Percentiles rank a stretch among this genome's conserved stretches.
Evolutionary conservation across 176 grass and related monocot genomes (phyloP).

Genomic region (Cenchrus americanus): DNA sequence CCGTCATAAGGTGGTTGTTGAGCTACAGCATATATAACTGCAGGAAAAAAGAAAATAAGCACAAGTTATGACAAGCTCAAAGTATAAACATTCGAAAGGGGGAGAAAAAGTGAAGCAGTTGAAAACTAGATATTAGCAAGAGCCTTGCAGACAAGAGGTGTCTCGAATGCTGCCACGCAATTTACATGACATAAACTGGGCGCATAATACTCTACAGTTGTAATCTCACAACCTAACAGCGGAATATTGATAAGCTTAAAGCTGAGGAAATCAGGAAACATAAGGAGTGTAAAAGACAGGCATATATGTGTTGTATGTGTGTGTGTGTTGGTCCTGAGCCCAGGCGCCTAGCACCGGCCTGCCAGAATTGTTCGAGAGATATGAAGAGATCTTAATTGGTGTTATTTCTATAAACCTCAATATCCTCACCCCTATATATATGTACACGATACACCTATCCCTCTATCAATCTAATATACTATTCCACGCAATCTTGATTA

Average conservation of each 20-base stretch:
- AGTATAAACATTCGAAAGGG: slow-evolving; percentile 18
- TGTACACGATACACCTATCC: no score
- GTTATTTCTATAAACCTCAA: no score
- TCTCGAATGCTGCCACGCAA: slow-evolving; percentile 6
- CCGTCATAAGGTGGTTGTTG: slow-evolving; percentile 83
- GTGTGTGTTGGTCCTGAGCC: no score
- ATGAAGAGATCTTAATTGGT: no score
- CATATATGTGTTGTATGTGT: no score
- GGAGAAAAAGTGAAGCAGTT: slow-evolving; percentile 30
- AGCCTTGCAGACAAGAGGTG: slow-evolving; percentile 7
- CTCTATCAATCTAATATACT: no score
- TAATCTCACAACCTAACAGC: background rate
- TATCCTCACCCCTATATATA: no score
- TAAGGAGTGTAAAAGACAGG: background rate
- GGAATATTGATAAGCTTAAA: background rate
- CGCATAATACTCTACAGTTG: background rate
- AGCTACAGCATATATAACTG: slow-evolving; percentile 88
- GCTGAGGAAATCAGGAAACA: background rate
- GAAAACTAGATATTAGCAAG: slow-evolving; percentile 18
- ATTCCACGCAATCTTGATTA: no score
- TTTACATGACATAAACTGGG: background rate
- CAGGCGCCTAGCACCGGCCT: no score
- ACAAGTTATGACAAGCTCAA: slow-evolving; percentile 25
- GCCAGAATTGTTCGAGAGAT: no score
- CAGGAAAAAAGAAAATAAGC: slow-evolving; percentile 40